These are phyloP conservation scores for Clitopilus hobsonii DNA, from an alignment of 768 basidiomycete genomes.

Conservation along the genomic window DNA sequence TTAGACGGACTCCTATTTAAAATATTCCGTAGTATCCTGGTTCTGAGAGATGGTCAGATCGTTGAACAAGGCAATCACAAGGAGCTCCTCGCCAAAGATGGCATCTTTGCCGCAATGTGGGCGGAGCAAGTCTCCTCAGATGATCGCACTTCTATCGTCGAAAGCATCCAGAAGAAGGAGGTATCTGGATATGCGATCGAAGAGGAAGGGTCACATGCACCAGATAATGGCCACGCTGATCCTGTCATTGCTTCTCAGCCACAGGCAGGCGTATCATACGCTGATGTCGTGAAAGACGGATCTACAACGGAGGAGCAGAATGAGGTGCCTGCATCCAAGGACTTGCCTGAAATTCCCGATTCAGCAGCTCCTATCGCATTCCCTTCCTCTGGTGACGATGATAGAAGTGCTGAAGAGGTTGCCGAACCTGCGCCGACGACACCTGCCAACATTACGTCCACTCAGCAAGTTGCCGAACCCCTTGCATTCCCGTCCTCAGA, in stretches of 20 bases:
- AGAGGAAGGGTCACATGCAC: constrained; percentile 15
- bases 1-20: constrained; percentile 3
- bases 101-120: constrained; percentile 85
- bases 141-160: constrained; percentile 28
- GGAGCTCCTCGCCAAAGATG: constrained; percentile 68
- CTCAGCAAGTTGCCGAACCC: constrained; percentile 8
- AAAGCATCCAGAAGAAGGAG: constrained; percentile 29
- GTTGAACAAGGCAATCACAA: constrained; percentile 78
- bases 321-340: constrained; percentile 1
- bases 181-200: constrained; percentile 43
- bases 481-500: constrained; percentile 32
- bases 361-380: constrained; percentile 15
- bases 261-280: constrained; percentile 5
- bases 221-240: constrained; percentile 1
- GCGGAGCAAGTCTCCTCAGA: constrained; percentile 74
- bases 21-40: constrained; percentile 61
- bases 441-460: constrained; percentile 8
- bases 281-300: constrained; percentile 4
- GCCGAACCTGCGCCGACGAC: constrained; percentile 12
- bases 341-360: constrained; percentile 5
- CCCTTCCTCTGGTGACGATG: constrained; percentile 21
- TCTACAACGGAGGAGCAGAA: not conserved
- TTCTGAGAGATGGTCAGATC: constrained; percentile 87
- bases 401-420: not conserved
- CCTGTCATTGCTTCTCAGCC: constrained; percentile 4